Evolutionary conservation across 1,284 basidiomycete genomes (phyloP).

Genomic region (Chalciporus sp.): DNA sequence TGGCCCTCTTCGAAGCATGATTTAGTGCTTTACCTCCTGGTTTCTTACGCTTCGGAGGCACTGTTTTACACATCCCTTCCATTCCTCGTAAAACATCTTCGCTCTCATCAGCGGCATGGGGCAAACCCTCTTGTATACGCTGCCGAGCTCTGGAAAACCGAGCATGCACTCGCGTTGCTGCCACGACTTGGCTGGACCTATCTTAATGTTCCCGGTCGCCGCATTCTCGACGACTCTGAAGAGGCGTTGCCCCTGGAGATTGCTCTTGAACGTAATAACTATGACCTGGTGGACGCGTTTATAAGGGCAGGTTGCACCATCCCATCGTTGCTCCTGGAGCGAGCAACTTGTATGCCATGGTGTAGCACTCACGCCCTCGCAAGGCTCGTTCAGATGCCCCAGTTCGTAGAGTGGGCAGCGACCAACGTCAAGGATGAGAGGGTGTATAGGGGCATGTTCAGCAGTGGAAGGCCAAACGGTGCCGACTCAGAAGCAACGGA

Average conservation of each 20-base stretch:
- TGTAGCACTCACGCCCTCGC: not conserved
- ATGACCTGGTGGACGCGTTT: conserved; percentile 1
- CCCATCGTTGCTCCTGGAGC: conserved; percentile 3
- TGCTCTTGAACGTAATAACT: not conserved
- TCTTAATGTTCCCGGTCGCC: not conserved
- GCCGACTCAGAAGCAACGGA: not conserved
- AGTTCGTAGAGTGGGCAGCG: conserved; percentile 14
- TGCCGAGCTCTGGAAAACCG: fast-evolving
- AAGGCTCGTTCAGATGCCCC: conserved; percentile 11
- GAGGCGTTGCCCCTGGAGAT: conserved; percentile 9
- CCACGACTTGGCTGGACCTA: not conserved
- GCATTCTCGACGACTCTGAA: not conserved
- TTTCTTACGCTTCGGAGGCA: not conserved
- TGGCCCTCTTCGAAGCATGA: conserved; percentile 7
- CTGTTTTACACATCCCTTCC: conserved; percentile 2
- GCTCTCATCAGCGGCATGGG: not conserved
- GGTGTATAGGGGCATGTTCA: not conserved
- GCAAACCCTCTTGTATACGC: conserved; percentile 20
- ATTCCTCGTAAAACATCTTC: not conserved
- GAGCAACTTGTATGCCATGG: not conserved
- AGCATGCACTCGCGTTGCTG: conserved; percentile 10
- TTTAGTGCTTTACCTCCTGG: conserved; percentile 11
- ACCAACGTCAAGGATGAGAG: not conserved
- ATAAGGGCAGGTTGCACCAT: conserved; percentile 12
- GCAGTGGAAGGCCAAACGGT: not conserved